These are phyloP conservation scores for Leishmania guyanensis DNA, from an alignment of 208 protist genomes.

Conservation along the genomic window DNA sequence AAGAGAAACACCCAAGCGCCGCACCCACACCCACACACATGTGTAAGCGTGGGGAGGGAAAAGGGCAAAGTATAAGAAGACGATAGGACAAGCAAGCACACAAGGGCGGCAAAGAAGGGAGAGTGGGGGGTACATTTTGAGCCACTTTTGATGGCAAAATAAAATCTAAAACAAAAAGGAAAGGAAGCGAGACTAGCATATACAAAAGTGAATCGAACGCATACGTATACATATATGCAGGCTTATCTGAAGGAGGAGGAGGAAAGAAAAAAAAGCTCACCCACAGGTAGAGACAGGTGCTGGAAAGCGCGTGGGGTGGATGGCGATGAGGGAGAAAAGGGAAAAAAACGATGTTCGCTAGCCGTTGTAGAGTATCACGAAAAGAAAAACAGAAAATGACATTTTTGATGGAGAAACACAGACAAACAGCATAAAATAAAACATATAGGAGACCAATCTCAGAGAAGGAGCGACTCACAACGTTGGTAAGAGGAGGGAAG, in stretches of 20 bases:
- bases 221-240: conserved; percentile 11
- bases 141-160: background rate
- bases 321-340: background rate
- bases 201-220: background rate
- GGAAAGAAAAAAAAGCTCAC: background rate
- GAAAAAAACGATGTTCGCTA: background rate
- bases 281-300: background rate
- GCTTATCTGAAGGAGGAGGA: background rate
- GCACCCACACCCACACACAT: background rate
- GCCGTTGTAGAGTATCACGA: background rate
- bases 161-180: conserved; percentile 8
- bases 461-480: background rate
- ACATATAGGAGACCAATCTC: background rate
- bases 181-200: conserved; percentile 12
- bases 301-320: background rate
- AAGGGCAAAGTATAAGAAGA: background rate
- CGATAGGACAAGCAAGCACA: background rate
- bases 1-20: background rate
- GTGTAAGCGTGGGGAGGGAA: background rate
- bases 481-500: background rate
- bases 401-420: background rate
- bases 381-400: background rate
- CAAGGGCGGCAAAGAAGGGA: background rate
- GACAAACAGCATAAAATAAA: background rate
- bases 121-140: background rate